These are phyloP conservation scores for Hemileccinum rubropunctum DNA, from an alignment of 768 basidiomycete species.

Conservation along the genomic window DNA sequence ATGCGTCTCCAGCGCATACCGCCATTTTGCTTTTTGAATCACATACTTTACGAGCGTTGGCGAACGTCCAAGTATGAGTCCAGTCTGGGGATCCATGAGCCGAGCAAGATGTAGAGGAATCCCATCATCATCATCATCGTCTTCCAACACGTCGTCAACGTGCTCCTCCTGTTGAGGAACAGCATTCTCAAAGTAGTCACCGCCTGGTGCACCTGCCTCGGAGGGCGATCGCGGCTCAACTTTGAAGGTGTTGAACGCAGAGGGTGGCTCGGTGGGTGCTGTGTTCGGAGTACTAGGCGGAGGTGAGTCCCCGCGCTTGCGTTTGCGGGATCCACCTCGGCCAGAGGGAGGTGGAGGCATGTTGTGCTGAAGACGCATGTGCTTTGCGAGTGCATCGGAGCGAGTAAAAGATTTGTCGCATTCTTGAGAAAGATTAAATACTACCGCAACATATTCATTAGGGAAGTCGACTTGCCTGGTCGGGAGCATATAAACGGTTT, in stretches of 20 bases:
- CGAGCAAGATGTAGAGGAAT: constrained; percentile 54
- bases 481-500: constrained; percentile 84
- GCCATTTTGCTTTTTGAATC: constrained; percentile 67
- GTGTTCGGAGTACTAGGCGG: constrained; percentile 18
- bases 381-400: constrained; percentile 89
- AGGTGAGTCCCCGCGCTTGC: constrained; percentile 52
- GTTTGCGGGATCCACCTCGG: constrained; percentile 66
- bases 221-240: constrained; percentile 51
- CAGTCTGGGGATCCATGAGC: constrained; percentile 54
- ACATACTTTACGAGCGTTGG: constrained; percentile 71
- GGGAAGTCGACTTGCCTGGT: constrained; percentile 53
- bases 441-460: neutral
- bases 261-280: constrained; percentile 24
- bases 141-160: constrained; percentile 18
- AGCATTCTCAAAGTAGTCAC: constrained; percentile 33
- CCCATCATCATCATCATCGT: constrained; percentile 41
- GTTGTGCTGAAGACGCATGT: constrained; percentile 87
- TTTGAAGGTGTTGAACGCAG: constrained; percentile 60
- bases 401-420: constrained; percentile 96
- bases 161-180: constrained; percentile 15
- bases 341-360: constrained; percentile 71
- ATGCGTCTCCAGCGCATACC: constrained; percentile 66
- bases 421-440: constrained; percentile 44
- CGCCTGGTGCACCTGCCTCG: constrained; percentile 30
- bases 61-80: constrained; percentile 66